Percentiles rank a stretch among this genome's conserved stretches.
Evolutionary conservation across 176 grass and related monocot genomes (phyloP).

Genomic region (Cenchrus purpureus): DNA sequence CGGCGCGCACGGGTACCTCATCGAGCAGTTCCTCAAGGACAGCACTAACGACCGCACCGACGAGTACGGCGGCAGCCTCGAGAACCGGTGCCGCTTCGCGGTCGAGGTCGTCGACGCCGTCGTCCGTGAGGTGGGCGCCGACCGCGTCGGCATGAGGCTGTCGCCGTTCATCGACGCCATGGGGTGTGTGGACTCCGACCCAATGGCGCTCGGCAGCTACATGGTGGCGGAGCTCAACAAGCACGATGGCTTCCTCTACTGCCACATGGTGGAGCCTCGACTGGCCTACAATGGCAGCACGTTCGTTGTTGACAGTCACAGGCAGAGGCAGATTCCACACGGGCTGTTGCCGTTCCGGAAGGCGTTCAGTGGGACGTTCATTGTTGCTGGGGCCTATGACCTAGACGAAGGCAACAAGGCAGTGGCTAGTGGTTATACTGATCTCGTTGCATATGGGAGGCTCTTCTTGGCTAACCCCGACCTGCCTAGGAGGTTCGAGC

Average conservation of each 20-base stretch:
- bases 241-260: constrained; percentile 13
- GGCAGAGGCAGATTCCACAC: constrained; percentile 27
- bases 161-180: not conserved
- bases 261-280: constrained; percentile 48
- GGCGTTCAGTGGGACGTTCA: constrained; percentile 36
- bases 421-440: constrained; percentile 10
- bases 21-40: constrained; percentile 49
- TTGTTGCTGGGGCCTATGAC: constrained; percentile 24
- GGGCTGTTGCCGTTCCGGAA: constrained; percentile 14
- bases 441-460: constrained; percentile 41
- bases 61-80: constrained; percentile 28
- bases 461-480: constrained; percentile 45
- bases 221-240: constrained; percentile 35
- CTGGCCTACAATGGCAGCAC: constrained; percentile 1
- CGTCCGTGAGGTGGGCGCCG: constrained; percentile 1
- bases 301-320: not conserved
- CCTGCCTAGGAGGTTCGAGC: constrained; percentile 25
- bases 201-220: not conserved
- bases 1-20: constrained; percentile 1
- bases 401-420: constrained; percentile 39
- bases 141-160: constrained; percentile 21
- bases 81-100: constrained; percentile 33
- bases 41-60: constrained; percentile 7
- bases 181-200: constrained; percentile 25
- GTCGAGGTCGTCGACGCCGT: constrained; percentile 25